Evolutionary conservation across 176 grass and related monocot species (phyloP).

Genomic region (Zea luxurians): DNA sequence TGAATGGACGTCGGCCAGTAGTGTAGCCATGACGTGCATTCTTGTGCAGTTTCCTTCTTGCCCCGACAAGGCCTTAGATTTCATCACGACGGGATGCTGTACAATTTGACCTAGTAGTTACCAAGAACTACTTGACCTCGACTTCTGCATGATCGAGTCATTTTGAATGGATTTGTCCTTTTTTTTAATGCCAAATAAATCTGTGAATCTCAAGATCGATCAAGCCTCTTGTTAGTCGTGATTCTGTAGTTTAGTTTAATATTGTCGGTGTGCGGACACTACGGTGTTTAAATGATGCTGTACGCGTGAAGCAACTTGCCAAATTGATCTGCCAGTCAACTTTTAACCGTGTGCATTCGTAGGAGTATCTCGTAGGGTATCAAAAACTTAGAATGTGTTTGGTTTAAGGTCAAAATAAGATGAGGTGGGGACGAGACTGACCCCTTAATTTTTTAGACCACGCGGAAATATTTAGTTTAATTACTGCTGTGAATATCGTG

Average conservation of each 20-base stretch:
- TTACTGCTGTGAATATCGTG: neutral
- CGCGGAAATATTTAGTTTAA: too few relatives aligned
- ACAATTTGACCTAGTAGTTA: neutral
- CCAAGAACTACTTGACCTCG: neutral
- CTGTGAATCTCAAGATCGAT: neutral
- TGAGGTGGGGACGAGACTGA: too few relatives aligned
- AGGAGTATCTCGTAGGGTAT: neutral
- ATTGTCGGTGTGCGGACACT: neutral
- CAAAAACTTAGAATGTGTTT: neutral
- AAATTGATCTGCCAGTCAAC: neutral
- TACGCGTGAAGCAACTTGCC: constrained; percentile 1
- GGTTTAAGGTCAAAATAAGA: too few relatives aligned
- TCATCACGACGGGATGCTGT: neutral
- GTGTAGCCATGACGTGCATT: neutral
- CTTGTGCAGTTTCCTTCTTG: neutral
- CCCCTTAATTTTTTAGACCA: too few relatives aligned
- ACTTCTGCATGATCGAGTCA: neutral
- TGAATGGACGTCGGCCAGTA: neutral
- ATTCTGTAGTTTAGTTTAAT: neutral
- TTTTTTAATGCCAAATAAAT: neutral
- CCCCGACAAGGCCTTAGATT: neutral
- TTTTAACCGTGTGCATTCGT: neutral
- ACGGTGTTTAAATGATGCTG: neutral
- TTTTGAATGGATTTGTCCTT: neutral
- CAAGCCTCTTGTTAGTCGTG: neutral